phyloP scores from a whole-genome alignment of 2,329 filamentous ascomycete genomes.

The Fusarium metavorans region DNA sequence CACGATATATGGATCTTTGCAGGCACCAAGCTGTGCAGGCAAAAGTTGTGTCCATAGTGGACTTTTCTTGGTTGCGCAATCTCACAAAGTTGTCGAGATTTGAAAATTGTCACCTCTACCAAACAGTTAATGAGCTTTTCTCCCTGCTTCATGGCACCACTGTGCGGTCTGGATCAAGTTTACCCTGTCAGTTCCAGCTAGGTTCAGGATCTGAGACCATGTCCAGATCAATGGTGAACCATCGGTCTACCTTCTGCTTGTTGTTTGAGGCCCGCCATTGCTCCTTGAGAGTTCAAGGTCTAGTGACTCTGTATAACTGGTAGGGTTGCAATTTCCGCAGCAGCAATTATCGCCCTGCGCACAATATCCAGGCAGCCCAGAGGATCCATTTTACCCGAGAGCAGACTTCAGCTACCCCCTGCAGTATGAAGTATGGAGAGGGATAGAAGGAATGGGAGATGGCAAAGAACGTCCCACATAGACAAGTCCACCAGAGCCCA shows the following conservation, averaged over 20 bases:
- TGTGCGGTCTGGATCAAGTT: neutral
- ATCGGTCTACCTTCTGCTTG: neutral
- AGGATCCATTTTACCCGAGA: neutral
- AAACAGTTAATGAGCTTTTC: neutral
- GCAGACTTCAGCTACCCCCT: neutral
- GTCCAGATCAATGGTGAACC: constrained; percentile 1
- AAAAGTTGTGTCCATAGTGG: neutral
- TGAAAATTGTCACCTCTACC: neutral
- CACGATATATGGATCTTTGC: neutral
- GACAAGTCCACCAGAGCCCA: neutral
- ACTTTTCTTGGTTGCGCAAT: neutral
- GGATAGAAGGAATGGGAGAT: neutral
- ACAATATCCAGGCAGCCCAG: neutral
- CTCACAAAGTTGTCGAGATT: neutral
- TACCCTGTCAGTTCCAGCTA: neutral
- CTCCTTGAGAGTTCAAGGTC: constrained; percentile 5
- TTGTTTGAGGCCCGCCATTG: neutral
- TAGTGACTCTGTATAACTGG: neutral
- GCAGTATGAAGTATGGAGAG: neutral
- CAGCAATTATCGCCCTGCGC: neutral
- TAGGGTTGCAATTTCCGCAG: neutral
- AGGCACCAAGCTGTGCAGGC: neutral
- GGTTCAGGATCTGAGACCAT: neutral
- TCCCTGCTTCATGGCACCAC: neutral
- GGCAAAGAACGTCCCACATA: neutral